phyloP scores from a whole-genome alignment of 1,139 yeast genomes.

The Arxiozyma telluris region DNA sequence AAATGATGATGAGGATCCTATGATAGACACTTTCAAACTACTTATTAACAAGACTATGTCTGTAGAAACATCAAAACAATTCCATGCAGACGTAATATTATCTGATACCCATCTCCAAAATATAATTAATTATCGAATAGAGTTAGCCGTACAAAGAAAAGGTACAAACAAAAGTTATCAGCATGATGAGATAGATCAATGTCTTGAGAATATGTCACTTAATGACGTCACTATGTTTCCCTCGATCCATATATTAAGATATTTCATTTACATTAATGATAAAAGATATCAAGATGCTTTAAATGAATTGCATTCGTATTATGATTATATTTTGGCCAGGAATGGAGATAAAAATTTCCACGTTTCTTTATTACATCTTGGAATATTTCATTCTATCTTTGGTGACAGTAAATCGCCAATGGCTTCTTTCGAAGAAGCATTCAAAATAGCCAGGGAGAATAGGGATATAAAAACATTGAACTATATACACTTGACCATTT shows the following conservation, averaged over 20 bases:
- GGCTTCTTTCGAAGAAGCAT: conserved; percentile 78
- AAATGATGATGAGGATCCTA: conserved; percentile 5
- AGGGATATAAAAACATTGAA: conserved; percentile 68
- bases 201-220: conserved; percentile 43
- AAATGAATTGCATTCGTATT: conserved; percentile 66
- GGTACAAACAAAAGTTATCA: background rate
- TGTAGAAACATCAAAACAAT: background rate
- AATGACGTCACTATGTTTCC: conserved; percentile 50
- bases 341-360: conserved; percentile 36
- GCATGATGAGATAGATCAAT: background rate
- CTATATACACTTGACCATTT: conserved; percentile 72
- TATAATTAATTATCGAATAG: conserved; percentile 14
- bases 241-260: conserved; percentile 54
- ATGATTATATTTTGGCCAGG: conserved; percentile 71
- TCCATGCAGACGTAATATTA: background rate
- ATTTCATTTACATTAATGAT: conserved; percentile 51
- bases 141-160: background rate
- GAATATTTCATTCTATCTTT: conserved; percentile 69
- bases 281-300: conserved; percentile 69
- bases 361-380: conserved; percentile 71
- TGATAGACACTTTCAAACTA: background rate
- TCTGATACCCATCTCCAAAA: conserved; percentile 16
- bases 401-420: conserved; percentile 69
- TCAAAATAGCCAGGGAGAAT: conserved; percentile 79
- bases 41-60: background rate